Percentiles rank a stretch among this genome's conserved stretches.
These are phyloP conservation scores for Leptomonas seymouri DNA, from an alignment of 208 protist species.

Conservation along the genomic window DNA sequence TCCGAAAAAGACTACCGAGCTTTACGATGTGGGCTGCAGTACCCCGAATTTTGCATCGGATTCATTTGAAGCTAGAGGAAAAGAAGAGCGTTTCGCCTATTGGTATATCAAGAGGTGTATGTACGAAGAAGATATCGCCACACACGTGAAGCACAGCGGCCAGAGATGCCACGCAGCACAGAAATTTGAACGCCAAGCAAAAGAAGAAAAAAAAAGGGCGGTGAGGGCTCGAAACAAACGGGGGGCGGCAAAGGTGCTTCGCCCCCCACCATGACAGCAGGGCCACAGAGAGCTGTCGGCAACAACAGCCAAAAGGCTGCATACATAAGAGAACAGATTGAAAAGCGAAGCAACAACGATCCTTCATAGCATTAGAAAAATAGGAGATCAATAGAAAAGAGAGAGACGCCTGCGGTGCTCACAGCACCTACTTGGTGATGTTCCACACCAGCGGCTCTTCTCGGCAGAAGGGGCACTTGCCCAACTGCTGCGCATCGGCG, in stretches of 20 bases:
- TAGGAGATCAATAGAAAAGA: no score
- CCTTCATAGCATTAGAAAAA: background rate
- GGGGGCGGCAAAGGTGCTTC: no score
- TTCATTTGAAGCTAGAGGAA: no score
- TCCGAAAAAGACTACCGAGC: no score
- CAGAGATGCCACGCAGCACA: no score
- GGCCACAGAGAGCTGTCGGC: background rate
- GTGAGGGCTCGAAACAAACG: background rate
- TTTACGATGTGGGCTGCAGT: no score
- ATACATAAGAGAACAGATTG: background rate
- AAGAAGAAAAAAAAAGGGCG: conserved; percentile 4
- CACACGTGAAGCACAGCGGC: background rate
- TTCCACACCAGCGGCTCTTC: conserved; percentile 82
- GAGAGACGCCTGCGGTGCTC: background rate
- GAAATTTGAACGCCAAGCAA: background rate
- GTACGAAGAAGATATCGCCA: conserved; percentile 1
- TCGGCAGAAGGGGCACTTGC: conserved; percentile 84
- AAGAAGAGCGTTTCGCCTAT: no score
- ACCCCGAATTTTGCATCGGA: no score
- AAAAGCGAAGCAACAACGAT: background rate
- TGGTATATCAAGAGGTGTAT: no score
- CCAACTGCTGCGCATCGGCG: conserved; percentile 73
- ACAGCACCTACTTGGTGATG: conserved; percentile 52
- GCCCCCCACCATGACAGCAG: background rate
- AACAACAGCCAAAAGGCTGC: background rate